Base-by-base conservation (phyloP, 371 early-diverging fungal genomes). In the Apophysomyces variabilis region DNA sequence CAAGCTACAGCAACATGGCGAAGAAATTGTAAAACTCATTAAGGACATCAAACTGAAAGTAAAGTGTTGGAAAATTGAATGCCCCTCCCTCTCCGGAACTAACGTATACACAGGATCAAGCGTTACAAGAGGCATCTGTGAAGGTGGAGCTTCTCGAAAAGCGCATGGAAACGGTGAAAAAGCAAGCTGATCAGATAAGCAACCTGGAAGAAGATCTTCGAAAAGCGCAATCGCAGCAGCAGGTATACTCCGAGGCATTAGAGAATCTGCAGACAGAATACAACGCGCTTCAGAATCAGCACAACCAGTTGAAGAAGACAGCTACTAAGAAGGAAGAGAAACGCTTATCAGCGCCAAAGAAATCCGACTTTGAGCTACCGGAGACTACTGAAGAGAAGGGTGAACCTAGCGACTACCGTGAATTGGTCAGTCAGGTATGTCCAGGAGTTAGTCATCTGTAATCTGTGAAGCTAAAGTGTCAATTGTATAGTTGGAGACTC, bases 61-160 rank as follows among this genome's bases (percentile, higher is more conserved):
- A 76, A 56, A 46, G 7, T 0, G 38, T 21, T n/a, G 14, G 37
- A 26, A 14, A 14, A 36, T 4, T 16, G 12, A 41, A 38, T 21
- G 6, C 26, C 0, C 12, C 5, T 41, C n/a, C 8, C 37, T 14
- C 56, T 47, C 21, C 21, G 12, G 18, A 44, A 41, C 35, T 13
- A 39, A 14, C 62, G 16, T 21, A 39, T 41, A 21, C 35, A 35
- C 61, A 88, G 83, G 92, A 94, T 60, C 90, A 93, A 83, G 68
- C 79, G 12, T 71, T 94, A 43, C 91, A 93, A 72, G 95, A 96
- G 76, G 72, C 82, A 7, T 71, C 75, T 26, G 89, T 95, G 46
- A 91, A 90, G 75, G 84, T 94, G 4, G 92, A 92, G 58, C 69
- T 94, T 63, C 83, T 95, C 13, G 93, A 92, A 70, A 92, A 87